Conservation (phyloP, 495 filamentous ascomycete species). For the Pseudomonodictys pantanalensis region DNA sequence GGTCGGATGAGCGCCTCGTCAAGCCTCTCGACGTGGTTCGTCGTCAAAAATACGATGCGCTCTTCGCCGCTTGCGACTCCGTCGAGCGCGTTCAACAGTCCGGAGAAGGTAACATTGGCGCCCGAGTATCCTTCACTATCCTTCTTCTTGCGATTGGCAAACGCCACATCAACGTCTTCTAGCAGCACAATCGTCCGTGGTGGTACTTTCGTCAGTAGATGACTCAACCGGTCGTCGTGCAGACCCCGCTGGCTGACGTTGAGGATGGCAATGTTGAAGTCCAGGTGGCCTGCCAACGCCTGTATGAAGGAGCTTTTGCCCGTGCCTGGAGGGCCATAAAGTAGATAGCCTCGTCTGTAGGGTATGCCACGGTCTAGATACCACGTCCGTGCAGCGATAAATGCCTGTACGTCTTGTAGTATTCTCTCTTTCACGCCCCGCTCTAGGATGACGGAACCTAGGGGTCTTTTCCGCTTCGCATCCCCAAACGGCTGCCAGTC, state of each 20-base stretch:
- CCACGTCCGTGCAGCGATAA: slow-evolving; percentile 75
- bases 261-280: slow-evolving; percentile 91
- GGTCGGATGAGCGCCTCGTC: slow-evolving; percentile 88
- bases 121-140: slow-evolving; percentile 85
- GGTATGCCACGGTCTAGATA: slow-evolving; percentile 94
- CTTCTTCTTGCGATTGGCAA: slow-evolving; percentile 68
- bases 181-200: slow-evolving; percentile 80
- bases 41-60: slow-evolving; percentile 89
- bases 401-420: slow-evolving; percentile 81
- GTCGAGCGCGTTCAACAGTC: slow-evolving; percentile 87
- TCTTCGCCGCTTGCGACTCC: slow-evolving; percentile 95
- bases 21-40: slow-evolving; percentile 85
- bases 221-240: slow-evolving; percentile 87
- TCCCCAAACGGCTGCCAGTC: slow-evolving; percentile 83
- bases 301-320: slow-evolving; percentile 97
- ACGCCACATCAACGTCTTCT: slow-evolving; percentile 94
- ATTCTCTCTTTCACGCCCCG: slow-evolving; percentile 80
- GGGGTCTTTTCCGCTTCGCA: slow-evolving; percentile 78
- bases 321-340: slow-evolving; percentile 91
- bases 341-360: slow-evolving; percentile 87
- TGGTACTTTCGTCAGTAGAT: slow-evolving; percentile 83
- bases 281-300: slow-evolving; percentile 83
- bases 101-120: slow-evolving; percentile 92
- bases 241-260: slow-evolving; percentile 91
- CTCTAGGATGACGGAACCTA: slow-evolving; percentile 85